phyloP scores from a whole-genome alignment of 139 green algal species.

The Chlorella vulgaris region DNA sequence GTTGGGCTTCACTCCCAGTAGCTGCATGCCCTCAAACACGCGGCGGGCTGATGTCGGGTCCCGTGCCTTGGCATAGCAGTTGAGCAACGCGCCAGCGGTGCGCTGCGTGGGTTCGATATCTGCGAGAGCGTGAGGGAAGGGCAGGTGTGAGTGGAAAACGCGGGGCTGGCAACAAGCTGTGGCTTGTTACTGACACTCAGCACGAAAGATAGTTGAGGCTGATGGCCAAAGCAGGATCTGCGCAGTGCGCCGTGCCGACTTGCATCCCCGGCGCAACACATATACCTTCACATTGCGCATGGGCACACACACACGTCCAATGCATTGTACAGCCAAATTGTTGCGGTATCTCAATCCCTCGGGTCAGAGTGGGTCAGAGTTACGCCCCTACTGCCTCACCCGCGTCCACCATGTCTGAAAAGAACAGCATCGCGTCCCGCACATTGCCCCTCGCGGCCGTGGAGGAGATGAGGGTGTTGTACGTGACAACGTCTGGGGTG shows the following conservation, averaged over 20 bases:
- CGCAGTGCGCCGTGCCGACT: too few species aligned
- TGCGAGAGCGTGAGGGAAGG: not conserved
- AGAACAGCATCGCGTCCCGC: constrained; percentile 27
- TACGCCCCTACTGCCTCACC: too few species aligned
- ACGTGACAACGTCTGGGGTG: constrained; percentile 53
- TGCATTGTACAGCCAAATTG: not conserved
- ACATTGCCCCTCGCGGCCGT: constrained; percentile 36
- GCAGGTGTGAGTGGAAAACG: not conserved
- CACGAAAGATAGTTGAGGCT: too few species aligned
- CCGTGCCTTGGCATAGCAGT: constrained; percentile 54
- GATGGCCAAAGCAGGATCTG: too few species aligned
- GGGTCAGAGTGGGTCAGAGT: too few species aligned
- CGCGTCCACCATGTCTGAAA: constrained; percentile 36
- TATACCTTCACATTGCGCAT: not conserved
- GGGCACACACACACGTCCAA: not conserved
- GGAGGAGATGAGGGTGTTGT: constrained; percentile 56
- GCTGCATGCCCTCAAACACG: constrained; percentile 7
- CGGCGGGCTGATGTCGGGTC: constrained; percentile 34
- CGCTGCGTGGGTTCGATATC: constrained; percentile 41
- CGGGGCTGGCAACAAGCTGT: not conserved
- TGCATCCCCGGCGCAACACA: too few species aligned
- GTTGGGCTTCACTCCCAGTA: constrained; percentile 9
- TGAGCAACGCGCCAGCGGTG: constrained; percentile 60
- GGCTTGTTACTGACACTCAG: too few species aligned
- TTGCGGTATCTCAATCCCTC: too few species aligned